Evolutionary conservation across 2,329 filamentous ascomycete genomes (phyloP), one percentile per base, ranked within the genome.

Genomic region (Colletotrichum kahawae): DNA sequence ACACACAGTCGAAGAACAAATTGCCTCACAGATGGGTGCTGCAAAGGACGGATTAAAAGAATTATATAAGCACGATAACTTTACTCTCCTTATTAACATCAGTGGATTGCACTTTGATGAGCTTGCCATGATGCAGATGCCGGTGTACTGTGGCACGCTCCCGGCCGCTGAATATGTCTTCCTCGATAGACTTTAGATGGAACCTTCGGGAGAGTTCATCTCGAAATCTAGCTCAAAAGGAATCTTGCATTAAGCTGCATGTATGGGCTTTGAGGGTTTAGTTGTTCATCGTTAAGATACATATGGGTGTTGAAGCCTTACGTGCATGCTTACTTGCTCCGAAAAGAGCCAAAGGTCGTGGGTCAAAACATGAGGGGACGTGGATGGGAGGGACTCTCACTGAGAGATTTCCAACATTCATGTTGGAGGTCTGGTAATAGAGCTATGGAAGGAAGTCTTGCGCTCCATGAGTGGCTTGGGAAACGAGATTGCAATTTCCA

Each of bases 51-150:
- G 43, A 48, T 10, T 21, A 4, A 21, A 48, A 13, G 10, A 2
- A 4, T 48, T 1, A 7, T 21, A 48, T 1, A 21, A 21, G 10
- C 4, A 51, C 4, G 43, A 51, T n/a, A 51, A 10, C n/a, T 51
- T 21, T 7, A 51, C 0, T 4, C n/a, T 51, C 10, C n/a, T 3
- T 13, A 21, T 21, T 2, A 21, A 2, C 3, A 51, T 51, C 10
- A n/a, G 4, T 21, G n/a, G 10, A 48, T 48, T 7, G n/a, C 6
- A n/a, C 1, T 48, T 7, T 21, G 43, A 48, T 7, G 12, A 13
- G 10, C 10, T 7, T 48, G 43, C 10, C 10, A 43, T n/a, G 18
- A n/a, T 43, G n/a, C 9, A 3, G 5, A 43, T 48, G n/a, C 12
- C 4, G 13, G 21, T 4, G n/a, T 48, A n/a, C 43, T 13, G 43